phyloP scores from a whole-genome alignment of 1,139 yeast genomes.

The Yamadazyma triangularis region DNA sequence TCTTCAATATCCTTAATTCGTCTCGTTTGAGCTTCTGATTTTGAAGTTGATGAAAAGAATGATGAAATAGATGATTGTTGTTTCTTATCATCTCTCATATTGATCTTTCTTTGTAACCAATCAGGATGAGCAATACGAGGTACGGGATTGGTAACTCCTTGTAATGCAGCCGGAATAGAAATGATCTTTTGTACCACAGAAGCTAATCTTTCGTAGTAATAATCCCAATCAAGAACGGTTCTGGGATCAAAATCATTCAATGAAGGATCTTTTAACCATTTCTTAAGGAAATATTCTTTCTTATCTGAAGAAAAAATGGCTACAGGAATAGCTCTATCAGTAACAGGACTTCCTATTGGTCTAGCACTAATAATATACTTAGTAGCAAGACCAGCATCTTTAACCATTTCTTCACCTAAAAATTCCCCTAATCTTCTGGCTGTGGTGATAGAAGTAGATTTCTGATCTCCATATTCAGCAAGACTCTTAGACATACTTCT shows the following conservation, averaged over 20 bases:
- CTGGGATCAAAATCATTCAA: constrained; percentile 86
- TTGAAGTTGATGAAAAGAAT: constrained; percentile 47
- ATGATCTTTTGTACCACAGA: constrained; percentile 93
- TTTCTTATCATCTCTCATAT: constrained; percentile 55
- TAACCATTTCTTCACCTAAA: constrained; percentile 95
- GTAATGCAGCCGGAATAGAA: constrained; percentile 96
- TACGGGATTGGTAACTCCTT: constrained; percentile 86
- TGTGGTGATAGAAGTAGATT: constrained; percentile 93
- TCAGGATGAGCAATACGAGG: constrained; percentile 94
- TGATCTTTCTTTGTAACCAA: constrained; percentile 74
- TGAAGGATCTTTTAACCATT: constrained; percentile 83
- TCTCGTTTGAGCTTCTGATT: constrained; percentile 22
- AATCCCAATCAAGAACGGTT: constrained; percentile 87
- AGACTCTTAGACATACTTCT: constrained; percentile 92
- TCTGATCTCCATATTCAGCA: constrained; percentile 84
- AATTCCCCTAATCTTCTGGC: constrained; percentile 92
- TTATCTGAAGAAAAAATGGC: constrained; percentile 85
- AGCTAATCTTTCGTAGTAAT: constrained; percentile 85
- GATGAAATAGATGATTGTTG: constrained; percentile 64
- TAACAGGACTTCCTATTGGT: constrained; percentile 85
- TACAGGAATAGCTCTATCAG: constrained; percentile 95
- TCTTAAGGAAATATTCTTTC: constrained; percentile 65
- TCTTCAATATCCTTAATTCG: constrained; percentile 73
- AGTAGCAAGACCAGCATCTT: constrained; percentile 94
- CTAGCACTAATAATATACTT: constrained; percentile 85